phyloP scores from a whole-genome alignment of 176 grass and related monocot species.

The Pontederia crassipes region DNA sequence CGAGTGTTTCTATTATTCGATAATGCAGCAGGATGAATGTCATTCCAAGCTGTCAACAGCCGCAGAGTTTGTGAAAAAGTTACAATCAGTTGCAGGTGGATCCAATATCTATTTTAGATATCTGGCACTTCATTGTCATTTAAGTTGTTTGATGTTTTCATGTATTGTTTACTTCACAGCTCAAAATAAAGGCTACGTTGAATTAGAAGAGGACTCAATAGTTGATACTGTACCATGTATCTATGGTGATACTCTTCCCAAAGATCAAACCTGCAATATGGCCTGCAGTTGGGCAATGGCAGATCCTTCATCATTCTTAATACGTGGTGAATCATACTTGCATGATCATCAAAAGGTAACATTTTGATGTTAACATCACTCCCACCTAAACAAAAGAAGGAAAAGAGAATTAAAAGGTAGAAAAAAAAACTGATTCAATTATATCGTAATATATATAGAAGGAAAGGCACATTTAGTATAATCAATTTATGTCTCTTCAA shows the following conservation, averaged over 20 bases:
- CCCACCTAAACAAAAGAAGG: too few species aligned
- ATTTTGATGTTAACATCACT: neutral
- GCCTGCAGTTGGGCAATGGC: constrained; percentile 71
- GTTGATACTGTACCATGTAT: constrained; percentile 9
- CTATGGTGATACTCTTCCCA: constrained; percentile 86
- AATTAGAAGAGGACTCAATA: neutral
- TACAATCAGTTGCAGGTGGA: constrained; percentile 22
- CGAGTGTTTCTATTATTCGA: neutral
- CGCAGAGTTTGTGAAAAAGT: constrained; percentile 21
- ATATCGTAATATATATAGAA: too few species aligned
- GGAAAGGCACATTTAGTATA: too few species aligned
- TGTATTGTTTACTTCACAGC: neutral
- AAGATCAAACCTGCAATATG: constrained; percentile 49
- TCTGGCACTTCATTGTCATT: neutral
- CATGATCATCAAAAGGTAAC: constrained; percentile 66
- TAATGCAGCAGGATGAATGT: neutral
- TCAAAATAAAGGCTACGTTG: constrained; percentile 5
- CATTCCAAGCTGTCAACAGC: constrained; percentile 18
- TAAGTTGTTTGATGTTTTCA: neutral
- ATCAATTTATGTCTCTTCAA: too few species aligned
- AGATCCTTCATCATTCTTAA: constrained; percentile 88
- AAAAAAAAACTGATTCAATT: too few species aligned
- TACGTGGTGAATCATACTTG: constrained; percentile 84
- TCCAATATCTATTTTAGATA: neutral
- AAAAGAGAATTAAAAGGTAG: too few species aligned